Evolutionary conservation across 2,329 filamentous ascomycete genomes (phyloP), one percentile per base, ranked within the genome.

Genomic region (Amauroascus verrucosus): DNA sequence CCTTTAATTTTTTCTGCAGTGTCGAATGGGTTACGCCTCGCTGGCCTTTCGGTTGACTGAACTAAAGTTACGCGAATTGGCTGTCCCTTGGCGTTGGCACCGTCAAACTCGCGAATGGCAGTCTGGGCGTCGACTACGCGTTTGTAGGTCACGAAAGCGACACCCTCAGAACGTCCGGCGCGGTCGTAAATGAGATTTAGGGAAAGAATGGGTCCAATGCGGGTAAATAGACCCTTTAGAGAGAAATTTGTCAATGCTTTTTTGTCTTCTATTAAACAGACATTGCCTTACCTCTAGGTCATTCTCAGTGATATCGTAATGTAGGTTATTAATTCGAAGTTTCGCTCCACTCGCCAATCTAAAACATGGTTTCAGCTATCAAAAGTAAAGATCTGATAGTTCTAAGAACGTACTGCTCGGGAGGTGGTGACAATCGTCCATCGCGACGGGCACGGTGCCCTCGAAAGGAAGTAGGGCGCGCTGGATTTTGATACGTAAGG

Each of bases 11-110:
- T 71, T 57, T 77, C 71, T 22, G 74, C 73, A 47, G 67, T 72
- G 57, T 79, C 77, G 54, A 77, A 76, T 6, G 71, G 67, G 59
- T 75, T 73, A 54, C 72, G 67, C 18, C 67, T 63, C 16, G 57
- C 45, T 11, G 64, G 63, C 49, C 41, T 41, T 58, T 61, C 40
- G 53, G 60, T 40, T 70, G 64, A 72, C n/a, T 82, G 76, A 40
- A 91, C 67, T 30, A 91, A 73, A 0, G 79, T 80, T 54, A 95
- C 70, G 32, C 79, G 81, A 62, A 95, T 95, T 2, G 88, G 88
- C 70, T 91, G 87, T 47, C 86, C 85, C 62, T 93, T 90, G 54
- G 90, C 90, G 65, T 95, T 95, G 58, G 89, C 89, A 53, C 88
- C 88, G 65, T 96, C 84, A 64, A 85, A 96, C 62, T 95, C 85